Percentiles rank a stretch among this genome's conserved stretches.
Evolutionary conservation across 768 basidiomycete species (phyloP).

Genomic region (Boletus tomentosulus): DNA sequence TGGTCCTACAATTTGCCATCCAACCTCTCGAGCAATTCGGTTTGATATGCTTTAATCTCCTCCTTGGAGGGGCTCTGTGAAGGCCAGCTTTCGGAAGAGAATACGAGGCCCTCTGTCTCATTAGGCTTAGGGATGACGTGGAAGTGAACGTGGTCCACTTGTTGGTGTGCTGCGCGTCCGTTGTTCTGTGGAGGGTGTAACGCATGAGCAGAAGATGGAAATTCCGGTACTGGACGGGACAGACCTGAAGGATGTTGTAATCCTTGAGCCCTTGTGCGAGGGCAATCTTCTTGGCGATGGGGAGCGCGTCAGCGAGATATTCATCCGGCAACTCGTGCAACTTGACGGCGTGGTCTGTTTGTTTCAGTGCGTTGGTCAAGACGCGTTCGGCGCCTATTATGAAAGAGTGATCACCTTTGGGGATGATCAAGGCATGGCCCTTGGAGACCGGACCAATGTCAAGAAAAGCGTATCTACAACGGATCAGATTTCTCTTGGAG

Average conservation of each 20-base stretch:
- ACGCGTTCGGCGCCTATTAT: no score
- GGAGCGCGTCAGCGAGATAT: constrained; percentile 70
- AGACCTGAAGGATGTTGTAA: constrained; percentile 81
- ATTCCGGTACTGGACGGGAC: not conserved
- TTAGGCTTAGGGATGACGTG: constrained; percentile 92
- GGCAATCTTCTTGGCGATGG: constrained; percentile 85
- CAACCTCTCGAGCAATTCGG: constrained; percentile 15
- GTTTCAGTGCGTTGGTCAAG: not conserved
- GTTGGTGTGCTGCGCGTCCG: constrained; percentile 58
- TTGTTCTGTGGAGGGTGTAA: constrained; percentile 49
- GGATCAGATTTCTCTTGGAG: no score
- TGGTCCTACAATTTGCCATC: constrained; percentile 17
- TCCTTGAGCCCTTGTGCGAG: constrained; percentile 67
- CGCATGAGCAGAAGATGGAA: no score
- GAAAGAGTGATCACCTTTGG: constrained; percentile 64
- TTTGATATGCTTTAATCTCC: constrained; percentile 21
- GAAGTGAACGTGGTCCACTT: constrained; percentile 87
- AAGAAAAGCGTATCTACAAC: constrained; percentile 74
- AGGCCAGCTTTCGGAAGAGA: constrained; percentile 56
- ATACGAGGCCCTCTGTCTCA: constrained; percentile 62
- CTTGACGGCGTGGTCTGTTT: constrained; percentile 78
- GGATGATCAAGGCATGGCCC: constrained; percentile 90
- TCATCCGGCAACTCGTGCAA: constrained; percentile 87
- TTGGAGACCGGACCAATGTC: constrained; percentile 89
- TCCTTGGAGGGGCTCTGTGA: constrained; percentile 15